Conservation (phyloP, 2,329 filamentous ascomycete species). For the Trichoderma sp. region DNA sequence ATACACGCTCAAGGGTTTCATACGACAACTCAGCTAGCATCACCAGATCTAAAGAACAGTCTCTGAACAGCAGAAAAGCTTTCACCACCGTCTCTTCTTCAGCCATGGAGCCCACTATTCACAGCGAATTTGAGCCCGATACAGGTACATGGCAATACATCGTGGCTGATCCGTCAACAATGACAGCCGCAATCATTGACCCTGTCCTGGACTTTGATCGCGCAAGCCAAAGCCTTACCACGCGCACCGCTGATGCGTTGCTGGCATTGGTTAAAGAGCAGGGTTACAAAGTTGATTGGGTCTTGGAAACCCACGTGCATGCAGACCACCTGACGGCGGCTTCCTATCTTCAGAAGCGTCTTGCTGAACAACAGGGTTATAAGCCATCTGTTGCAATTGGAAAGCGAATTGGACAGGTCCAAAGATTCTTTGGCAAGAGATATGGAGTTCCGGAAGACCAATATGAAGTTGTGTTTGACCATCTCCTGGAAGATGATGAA, state of each 20-base stretch:
- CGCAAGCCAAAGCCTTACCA: constrained; percentile 47
- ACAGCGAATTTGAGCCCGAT: constrained; percentile 45
- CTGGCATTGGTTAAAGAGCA: constrained; percentile 49
- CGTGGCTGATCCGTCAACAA: constrained; percentile 57
- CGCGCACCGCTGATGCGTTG: constrained; percentile 56
- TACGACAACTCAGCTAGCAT: neutral
- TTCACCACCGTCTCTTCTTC: neutral
- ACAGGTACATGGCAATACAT: constrained; percentile 65
- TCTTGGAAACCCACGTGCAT: constrained; percentile 67
- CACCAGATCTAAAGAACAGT: neutral
- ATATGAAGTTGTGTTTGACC: constrained; percentile 54
- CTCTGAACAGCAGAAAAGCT: neutral
- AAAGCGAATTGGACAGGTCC: constrained; percentile 55
- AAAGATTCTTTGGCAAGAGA: constrained; percentile 52
- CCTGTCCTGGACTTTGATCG: constrained; percentile 63
- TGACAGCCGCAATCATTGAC: constrained; percentile 61
- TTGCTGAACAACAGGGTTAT: constrained; percentile 42
- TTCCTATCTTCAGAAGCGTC: constrained; percentile 56
- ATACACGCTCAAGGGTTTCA: neutral
- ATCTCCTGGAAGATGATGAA: constrained; percentile 58
- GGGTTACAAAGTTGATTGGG: constrained; percentile 53
- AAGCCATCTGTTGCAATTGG: constrained; percentile 58
- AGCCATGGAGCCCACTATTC: constrained; percentile 41
- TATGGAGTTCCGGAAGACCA: constrained; percentile 53
- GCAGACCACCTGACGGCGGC: constrained; percentile 65